Evolutionary conservation across 2,329 filamentous ascomycete genomes (phyloP), one percentile per base, ranked within the genome.

Genomic region (Paecilomyces dactylethromorphus): DNA sequence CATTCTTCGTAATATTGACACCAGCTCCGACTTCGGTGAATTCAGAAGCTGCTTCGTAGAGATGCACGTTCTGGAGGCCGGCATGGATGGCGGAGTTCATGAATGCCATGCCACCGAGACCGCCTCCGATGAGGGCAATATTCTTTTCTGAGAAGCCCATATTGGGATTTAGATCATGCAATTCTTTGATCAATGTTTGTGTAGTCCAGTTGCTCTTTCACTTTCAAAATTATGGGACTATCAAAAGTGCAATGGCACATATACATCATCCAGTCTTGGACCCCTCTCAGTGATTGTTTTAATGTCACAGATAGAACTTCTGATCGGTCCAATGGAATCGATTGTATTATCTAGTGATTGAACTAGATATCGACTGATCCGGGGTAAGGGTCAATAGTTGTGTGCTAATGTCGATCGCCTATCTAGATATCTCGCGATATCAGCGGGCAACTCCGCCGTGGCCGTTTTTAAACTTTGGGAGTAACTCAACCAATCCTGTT

Each of bases 11-110:
- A 58, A 76, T 74, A 31, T 71, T 73, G 51, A 76, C 71, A 1
- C 72, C 72, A 1, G 73, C 72, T 6, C 74, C 74, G 31, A 76
- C 72, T 59, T 75, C 73, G 12, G 64, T 65, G 56, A 76, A 76
- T 21, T 73, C 67, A 1, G 63, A 56, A 3, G 74, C 72, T 62
- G 74, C 71, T 54, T 76, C 74, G 62, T 75, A 75, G 29, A 74
- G 64, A 22, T 68, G 68, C 13, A 74, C 62, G 6, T 72, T 66
- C 49, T 67, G 67, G 24, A 70, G 63, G 3, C 68, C 68, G 57
- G 66, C 62, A 35, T 75, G 67, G 1, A 75, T 65, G 18, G 72
- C 72, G 45, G 71, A 71, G 52, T 72, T 74, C 54, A 75, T 63
- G 55, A 73, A 70, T 4, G 71, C 65, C 62, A 77, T 67, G 32